These are phyloP conservation scores for Lachancea meyersii DNA, from an alignment of 805 yeast species.

Conservation along the genomic window DNA sequence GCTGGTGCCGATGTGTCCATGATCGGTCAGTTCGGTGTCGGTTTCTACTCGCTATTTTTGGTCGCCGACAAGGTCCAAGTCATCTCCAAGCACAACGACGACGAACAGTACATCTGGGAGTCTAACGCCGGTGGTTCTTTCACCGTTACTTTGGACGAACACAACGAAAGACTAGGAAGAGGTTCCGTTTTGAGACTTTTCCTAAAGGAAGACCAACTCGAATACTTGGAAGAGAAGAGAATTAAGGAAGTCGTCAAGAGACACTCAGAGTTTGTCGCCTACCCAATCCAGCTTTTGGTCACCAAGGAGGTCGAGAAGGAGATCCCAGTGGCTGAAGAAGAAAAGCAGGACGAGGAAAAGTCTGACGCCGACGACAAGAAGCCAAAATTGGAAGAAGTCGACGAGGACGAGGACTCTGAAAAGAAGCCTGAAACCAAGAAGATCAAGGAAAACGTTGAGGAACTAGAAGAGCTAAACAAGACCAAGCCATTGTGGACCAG, in stretches of 20 bases:
- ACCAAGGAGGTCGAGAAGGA: slow-evolving; percentile 99
- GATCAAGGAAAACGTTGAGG: slow-evolving; percentile 87
- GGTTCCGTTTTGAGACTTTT: slow-evolving; percentile 94
- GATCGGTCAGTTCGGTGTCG: slow-evolving; percentile 99
- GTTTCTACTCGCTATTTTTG: slow-evolving; percentile 98
- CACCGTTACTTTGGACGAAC: slow-evolving; percentile 87
- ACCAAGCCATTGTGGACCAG: slow-evolving; percentile 99
- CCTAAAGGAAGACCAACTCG: slow-evolving; percentile 98
- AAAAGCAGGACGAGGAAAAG: slow-evolving; percentile 39
- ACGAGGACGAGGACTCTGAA: slow-evolving; percentile 54
- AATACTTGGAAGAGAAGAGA: slow-evolving; percentile 98
- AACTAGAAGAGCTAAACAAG: slow-evolving; percentile 97
- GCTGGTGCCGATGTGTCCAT: slow-evolving; percentile 99
- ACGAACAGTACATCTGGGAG: slow-evolving; percentile 99
- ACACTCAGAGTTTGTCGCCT: slow-evolving; percentile 98
- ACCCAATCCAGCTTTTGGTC: slow-evolving; percentile 97
- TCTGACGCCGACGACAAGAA: slow-evolving; percentile 60
- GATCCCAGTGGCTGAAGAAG: slow-evolving; percentile 75
- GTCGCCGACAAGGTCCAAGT: slow-evolving; percentile 99
- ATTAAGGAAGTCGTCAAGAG: slow-evolving; percentile 98
- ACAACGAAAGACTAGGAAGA: slow-evolving; percentile 81
- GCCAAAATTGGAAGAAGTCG: slow-evolving; percentile 71
- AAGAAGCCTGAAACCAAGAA: slow-evolving; percentile 76
- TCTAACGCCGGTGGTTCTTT: slow-evolving; percentile 99
- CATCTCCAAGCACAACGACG: slow-evolving; percentile 96